A percentile compares a stretch with the other conserved stretches of the same genome.
These are phyloP conservation scores for Singerocomus inundabilis DNA, from an alignment of 1,284 basidiomycete species.

Conservation along the genomic window DNA sequence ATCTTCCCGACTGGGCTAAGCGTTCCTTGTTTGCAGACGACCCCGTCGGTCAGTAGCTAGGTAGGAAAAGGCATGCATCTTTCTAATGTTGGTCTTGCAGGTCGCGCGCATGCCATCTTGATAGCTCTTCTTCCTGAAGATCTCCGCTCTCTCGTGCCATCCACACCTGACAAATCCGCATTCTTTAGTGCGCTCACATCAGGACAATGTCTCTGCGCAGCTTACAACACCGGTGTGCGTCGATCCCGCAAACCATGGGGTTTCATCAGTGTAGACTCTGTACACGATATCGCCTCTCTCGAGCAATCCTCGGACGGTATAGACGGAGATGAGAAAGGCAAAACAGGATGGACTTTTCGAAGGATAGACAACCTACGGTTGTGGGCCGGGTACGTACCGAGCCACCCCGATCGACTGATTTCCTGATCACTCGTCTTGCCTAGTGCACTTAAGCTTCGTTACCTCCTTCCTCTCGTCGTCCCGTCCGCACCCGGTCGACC, in stretches of 20 bases:
- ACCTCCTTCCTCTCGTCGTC: conserved; percentile 64
- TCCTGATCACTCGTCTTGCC: conserved; percentile 10
- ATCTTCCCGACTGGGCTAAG: conserved; percentile 73
- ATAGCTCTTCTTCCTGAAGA: conserved; percentile 43
- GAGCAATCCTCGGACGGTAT: conserved; percentile 44
- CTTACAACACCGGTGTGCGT: conserved; percentile 79
- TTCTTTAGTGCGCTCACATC: conserved; percentile 66
- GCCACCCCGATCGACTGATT: neutral
- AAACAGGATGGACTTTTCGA: conserved; percentile 76
- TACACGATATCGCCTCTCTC: conserved; percentile 75
- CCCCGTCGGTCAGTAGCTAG: conserved; percentile 49
- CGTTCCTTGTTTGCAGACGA: conserved; percentile 52
- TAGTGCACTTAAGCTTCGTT: conserved; percentile 80
- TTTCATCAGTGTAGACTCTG: conserved; percentile 71
- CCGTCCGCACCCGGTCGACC: conserved; percentile 41
- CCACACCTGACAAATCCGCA: conserved; percentile 37
- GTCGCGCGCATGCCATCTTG: conserved; percentile 58
- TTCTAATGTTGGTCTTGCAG: conserved; percentile 36
- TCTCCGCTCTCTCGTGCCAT: conserved; percentile 45
- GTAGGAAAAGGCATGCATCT: neutral
- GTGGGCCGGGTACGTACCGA: conserved; percentile 71
- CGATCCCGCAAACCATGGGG: conserved; percentile 85
- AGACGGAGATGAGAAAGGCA: conserved; percentile 35
- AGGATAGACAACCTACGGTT: conserved; percentile 78
- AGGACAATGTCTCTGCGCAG: conserved; percentile 76